Evolutionary conservation across 345 rosid species (phyloP), one percentile per base, ranked within the genome.

Genomic region (Kernera saxatilis): DNA sequence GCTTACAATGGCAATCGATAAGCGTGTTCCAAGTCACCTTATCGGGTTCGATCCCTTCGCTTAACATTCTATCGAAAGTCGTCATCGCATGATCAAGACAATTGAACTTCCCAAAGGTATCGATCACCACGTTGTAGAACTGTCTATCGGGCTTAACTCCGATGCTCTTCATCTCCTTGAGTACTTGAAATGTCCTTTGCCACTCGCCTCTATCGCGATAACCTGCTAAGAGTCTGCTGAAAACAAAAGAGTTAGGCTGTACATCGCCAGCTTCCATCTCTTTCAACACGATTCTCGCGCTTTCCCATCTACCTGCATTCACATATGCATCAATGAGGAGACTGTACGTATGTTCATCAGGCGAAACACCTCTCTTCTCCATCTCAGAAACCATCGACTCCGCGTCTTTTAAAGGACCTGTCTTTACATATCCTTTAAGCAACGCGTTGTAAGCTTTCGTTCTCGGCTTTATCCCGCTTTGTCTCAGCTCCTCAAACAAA

Each of bases 291-390:
- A 91, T 84, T 67, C 93, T 88, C 0, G 97, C 93, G 19, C 99
- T 94, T 64, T 91, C 99, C 99, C 96, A 89, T 73, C 99, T 84
- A 4, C 91, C 97, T 1, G 91, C 97, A 83, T 88, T 83, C 5
- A 85, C 81, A 73, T 91, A 94, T 1, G 97, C 99, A 83, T 91
- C 96, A 54, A 89, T 84, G 22, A 94, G 82, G 53, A 91, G 80
- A 81, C 97, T 86, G 63, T 89, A 93, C 3, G 96, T 89, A 63
- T 80, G 88, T 43, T 94, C 96, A 82, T 94, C 94, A 3, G 95
- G 95, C 3, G 75, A 82, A 71, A 94, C 95, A 11, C 95, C 96
- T 19, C 78, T 83, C 72, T 81, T 83, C 80, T 91, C 99, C 99
- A 94, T 94, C 79, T 91, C 96, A 1, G 91, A 80, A 18, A 91